Percentiles rank a stretch among this genome's conserved stretches.
Conservation (phyloP, 164 flowering plant genomes). For the Piper longum region DNA sequence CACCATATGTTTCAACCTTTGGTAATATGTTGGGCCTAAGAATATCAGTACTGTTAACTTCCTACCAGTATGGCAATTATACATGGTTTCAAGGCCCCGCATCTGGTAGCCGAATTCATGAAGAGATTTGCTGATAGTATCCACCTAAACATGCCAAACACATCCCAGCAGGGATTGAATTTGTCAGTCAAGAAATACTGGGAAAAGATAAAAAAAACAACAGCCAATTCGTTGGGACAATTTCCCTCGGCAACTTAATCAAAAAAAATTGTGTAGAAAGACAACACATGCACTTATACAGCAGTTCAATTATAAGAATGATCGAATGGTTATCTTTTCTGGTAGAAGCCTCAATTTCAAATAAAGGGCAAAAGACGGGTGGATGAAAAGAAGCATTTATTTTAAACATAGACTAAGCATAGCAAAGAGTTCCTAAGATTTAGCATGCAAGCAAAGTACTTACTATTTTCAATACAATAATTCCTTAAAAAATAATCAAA, state of each 20-base stretch:
- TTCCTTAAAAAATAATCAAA: too few relatives aligned
- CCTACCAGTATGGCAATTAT: constrained; percentile 91
- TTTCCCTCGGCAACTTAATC: too few relatives aligned
- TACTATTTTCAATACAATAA: background rate
- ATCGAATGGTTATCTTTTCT: too few relatives aligned
- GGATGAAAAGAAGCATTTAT: too few relatives aligned
- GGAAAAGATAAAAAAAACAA: background rate
- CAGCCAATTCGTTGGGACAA: background rate
- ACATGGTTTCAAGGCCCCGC: constrained; percentile 98
- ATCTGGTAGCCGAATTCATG: constrained; percentile 95
- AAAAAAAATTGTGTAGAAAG: too few relatives aligned
- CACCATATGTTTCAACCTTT: constrained; percentile 93
- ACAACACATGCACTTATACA: too few relatives aligned
- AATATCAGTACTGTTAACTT: constrained; percentile 73
- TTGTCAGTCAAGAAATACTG: background rate
- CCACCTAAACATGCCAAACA: constrained; percentile 39
- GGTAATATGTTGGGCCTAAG: constrained; percentile 94
- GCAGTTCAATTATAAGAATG: too few relatives aligned
- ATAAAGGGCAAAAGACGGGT: too few relatives aligned
- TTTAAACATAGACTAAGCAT: too few relatives aligned
- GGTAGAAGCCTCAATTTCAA: too few relatives aligned
- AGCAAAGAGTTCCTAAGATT: too few relatives aligned
- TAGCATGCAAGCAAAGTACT: too few relatives aligned
- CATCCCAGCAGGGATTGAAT: background rate
- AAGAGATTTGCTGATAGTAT: constrained; percentile 86